Percentiles rank a stretch among this genome's conserved stretches.
phyloP scores from a whole-genome alignment of 1,284 basidiomycete genomes.

The Sporisorium sorghi region DNA sequence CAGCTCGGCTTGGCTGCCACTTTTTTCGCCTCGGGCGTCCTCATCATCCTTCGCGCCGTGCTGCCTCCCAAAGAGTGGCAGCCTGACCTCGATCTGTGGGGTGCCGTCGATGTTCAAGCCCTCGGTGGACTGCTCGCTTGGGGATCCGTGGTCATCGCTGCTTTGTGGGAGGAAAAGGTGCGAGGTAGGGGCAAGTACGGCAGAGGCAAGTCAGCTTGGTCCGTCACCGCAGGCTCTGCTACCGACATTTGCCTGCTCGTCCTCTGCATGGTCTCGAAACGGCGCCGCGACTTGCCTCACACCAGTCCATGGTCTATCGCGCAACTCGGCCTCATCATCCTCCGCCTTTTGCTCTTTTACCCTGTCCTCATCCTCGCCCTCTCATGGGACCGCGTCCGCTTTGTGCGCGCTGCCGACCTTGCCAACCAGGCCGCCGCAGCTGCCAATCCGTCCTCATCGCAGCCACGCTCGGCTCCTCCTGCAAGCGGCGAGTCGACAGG shows the following conservation, averaged over 20 bases:
- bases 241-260: conserved; percentile 51
- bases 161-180: conserved; percentile 54
- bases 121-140: conserved; percentile 60
- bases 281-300: conserved; percentile 21
- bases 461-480: conserved; percentile 30
- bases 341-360: conserved; percentile 57
- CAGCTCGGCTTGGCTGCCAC: conserved; percentile 52
- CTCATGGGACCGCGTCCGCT: conserved; percentile 50
- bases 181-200: conserved; percentile 56
- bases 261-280: conserved; percentile 45
- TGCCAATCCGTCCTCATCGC: conserved; percentile 11
- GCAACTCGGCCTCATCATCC: conserved; percentile 55
- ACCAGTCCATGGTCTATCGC: conserved; percentile 53
- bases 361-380: conserved; percentile 56
- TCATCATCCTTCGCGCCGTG: conserved; percentile 64
- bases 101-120: conserved; percentile 55
- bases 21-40: conserved; percentile 56
- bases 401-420: conserved; percentile 53
- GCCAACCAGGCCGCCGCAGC: conserved; percentile 23
- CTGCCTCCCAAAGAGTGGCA: conserved; percentile 61
- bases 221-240: conserved; percentile 24
- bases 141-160: conserved; percentile 53
- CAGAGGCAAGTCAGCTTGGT: conserved; percentile 54
- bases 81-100: conserved; percentile 54
- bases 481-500: conserved; percentile 27